phyloP scores from a whole-genome alignment of 2,329 filamentous ascomycete species.

The Fusarium bulbicola region DNA sequence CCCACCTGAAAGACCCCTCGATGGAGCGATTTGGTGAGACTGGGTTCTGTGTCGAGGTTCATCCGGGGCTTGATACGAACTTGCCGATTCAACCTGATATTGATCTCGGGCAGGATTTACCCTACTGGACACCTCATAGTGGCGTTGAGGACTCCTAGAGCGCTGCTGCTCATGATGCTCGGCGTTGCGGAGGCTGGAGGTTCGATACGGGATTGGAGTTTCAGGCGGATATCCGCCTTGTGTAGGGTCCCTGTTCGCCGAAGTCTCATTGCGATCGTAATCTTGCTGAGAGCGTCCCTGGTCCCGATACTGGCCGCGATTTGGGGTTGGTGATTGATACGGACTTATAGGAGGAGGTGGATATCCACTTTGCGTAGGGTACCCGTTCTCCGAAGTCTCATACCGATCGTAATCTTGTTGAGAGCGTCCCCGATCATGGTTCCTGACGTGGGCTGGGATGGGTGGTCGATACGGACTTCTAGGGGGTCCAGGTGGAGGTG shows the following conservation, averaged over 20 bases:
- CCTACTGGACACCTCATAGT: rapidly evolving
- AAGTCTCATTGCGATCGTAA: too few species aligned
- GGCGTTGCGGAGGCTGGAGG: background rate
- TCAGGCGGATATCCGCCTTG: background rate
- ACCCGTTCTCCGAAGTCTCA: background rate
- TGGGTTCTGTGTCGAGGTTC: rapidly evolving
- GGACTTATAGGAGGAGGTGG: too few species aligned
- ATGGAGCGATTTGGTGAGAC: background rate
- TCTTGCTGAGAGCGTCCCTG: too few species aligned
- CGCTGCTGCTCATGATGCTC: background rate
- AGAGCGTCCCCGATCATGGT: background rate
- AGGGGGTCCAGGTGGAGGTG: background rate
- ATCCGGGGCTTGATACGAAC: rapidly evolving
- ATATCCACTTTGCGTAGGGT: too few species aligned
- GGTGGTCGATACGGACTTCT: background rate
- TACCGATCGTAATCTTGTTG: too few species aligned
- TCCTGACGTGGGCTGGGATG: background rate
- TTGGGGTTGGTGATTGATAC: too few species aligned
- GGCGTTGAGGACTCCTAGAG: background rate
- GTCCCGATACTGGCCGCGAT: too few species aligned
- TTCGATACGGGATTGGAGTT: background rate
- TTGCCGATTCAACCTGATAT: background rate
- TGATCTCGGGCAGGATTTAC: background rate
- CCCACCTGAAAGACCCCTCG: rapidly evolving
- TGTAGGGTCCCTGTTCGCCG: rapidly evolving